phyloP scores from a whole-genome alignment of 2,329 filamentous ascomycete genomes.

The Xylaria arbuscula region DNA sequence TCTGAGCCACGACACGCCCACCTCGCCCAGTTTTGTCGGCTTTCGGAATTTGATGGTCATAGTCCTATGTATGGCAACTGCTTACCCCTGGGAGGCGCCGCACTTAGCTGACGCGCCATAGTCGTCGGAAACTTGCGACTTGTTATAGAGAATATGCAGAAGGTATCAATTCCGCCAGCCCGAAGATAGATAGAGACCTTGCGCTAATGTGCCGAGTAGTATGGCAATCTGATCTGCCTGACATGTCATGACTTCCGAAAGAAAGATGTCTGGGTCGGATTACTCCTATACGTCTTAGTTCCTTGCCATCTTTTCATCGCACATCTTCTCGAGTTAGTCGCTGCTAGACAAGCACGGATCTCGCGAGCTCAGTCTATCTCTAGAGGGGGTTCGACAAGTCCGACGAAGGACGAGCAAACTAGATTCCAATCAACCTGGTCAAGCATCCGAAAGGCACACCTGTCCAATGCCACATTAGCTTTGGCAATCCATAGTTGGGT shows the following conservation, averaged over 20 bases:
- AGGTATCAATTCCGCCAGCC: conserved; percentile 63
- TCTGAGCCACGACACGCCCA: conserved; percentile 82
- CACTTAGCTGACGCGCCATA: conserved; percentile 51
- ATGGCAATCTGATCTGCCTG: conserved; percentile 93
- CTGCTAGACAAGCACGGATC: conserved; percentile 80
- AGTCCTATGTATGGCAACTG: conserved; percentile 73
- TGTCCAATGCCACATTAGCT: conserved; percentile 83
- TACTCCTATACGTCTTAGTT: conserved; percentile 84
- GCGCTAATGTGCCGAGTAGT: conserved; percentile 64
- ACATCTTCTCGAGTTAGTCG: conserved; percentile 87
- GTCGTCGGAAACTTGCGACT: conserved; percentile 93
- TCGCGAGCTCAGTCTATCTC: conserved; percentile 64
- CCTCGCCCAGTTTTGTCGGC: conserved; percentile 85
- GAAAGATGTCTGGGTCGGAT: conserved; percentile 79
- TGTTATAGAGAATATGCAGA: conserved; percentile 97
- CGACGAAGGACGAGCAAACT: conserved; percentile 70
- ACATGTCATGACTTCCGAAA: conserved; percentile 87
- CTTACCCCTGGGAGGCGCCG: background rate
- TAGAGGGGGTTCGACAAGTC: conserved; percentile 63
- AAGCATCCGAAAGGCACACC: conserved; percentile 82
- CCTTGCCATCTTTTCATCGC: conserved; percentile 92
- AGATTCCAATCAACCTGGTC: conserved; percentile 82
- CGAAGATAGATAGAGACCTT: conserved; percentile 30
- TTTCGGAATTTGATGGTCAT: conserved; percentile 98
- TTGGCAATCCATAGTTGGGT: conserved; percentile 83